Conservation (phyloP, 2,329 filamentous ascomycete genomes). For the Elsinoe australis region DNA sequence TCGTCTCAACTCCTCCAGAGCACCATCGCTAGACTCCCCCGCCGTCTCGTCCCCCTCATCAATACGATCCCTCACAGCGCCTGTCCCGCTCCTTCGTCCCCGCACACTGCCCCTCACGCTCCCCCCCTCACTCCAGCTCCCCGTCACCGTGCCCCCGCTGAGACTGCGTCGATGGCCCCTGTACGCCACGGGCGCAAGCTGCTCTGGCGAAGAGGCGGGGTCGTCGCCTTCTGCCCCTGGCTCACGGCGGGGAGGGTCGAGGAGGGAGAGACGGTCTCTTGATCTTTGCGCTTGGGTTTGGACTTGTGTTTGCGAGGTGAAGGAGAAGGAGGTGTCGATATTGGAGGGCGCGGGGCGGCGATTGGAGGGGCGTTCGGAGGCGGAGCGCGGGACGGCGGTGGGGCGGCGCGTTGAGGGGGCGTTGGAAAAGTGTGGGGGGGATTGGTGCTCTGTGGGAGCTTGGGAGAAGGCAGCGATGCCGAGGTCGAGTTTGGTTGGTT, state of each 20-base stretch:
- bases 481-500: slow-evolving; percentile 43
- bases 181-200: neutral
- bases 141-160: too few species aligned
- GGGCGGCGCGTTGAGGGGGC: neutral
- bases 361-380: slow-evolving; percentile 37
- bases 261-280: slow-evolving; percentile 6
- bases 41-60: too few species aligned
- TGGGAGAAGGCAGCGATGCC: slow-evolving; percentile 44
- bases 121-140: too few species aligned
- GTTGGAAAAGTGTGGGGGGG: neutral
- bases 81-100: too few species aligned
- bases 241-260: neutral
- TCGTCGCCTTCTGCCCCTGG: too few species aligned
- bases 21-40: too few species aligned
- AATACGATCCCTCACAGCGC: too few species aligned
- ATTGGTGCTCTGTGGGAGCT: slow-evolving; percentile 18
- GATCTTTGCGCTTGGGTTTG: neutral
- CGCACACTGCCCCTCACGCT: too few species aligned
- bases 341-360: slow-evolving; percentile 18
- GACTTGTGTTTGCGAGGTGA: neutral
- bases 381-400: slow-evolving; percentile 31
- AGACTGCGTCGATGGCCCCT: too few species aligned
- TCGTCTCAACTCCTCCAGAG: too few species aligned
- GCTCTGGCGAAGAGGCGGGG: neutral
- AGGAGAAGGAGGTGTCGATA: slow-evolving; percentile 8